Evolutionary conservation across 169 alveolate genomes (phyloP), one percentile per base, ranked within the genome.

Genomic region (Cardiosporidium cionae): DNA sequence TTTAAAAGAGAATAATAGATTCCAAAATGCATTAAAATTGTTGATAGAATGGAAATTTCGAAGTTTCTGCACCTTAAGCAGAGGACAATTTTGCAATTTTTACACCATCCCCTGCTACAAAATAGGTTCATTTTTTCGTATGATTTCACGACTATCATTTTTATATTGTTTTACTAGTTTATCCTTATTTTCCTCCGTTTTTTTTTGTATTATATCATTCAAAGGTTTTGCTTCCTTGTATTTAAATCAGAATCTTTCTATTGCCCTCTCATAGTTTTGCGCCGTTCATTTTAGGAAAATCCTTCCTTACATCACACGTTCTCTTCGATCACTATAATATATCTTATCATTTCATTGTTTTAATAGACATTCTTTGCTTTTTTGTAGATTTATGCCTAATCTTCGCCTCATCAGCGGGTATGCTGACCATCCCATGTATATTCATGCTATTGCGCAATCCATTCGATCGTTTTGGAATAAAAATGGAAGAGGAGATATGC

Each of bases 371-470:
- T 67, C 65, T 7, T 7, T 4, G 33, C 33, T 31, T n/a, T 1
- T 6, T 1, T 23, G 52, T 54, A 73, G 80, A 9, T 72, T 73
- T 2, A 73, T 73, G 80, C 89, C 89, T 5, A 84, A 84, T 37
- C 29, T 84, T 32, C 75, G 89, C 52, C 53, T 84, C 53, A 65
- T 84, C 36, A 68, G 76, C 28, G 89, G 89, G 27, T 84, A 84
- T 62, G 75, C 79, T 54, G 70, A 76, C 64, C 71, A 84, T 65
- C 84, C 70, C 32, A 72, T 54, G 32, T 84, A 79, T 72, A 76
- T 84, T 64, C 29, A 66, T 23, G 63, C 83, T 25, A 35, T 84
- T 58, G 84, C 82, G 6, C 76, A 74, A 23, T 63, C 74, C 27
- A 64, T 84, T 0, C 69, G 68, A 65, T 73, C 70, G 23, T 79